A percentile compares a stretch with the other conserved stretches of the same genome.
Evolutionary conservation across 2,329 filamentous ascomycete genomes (phyloP).

Genomic region (Diplocarpon mali): DNA sequence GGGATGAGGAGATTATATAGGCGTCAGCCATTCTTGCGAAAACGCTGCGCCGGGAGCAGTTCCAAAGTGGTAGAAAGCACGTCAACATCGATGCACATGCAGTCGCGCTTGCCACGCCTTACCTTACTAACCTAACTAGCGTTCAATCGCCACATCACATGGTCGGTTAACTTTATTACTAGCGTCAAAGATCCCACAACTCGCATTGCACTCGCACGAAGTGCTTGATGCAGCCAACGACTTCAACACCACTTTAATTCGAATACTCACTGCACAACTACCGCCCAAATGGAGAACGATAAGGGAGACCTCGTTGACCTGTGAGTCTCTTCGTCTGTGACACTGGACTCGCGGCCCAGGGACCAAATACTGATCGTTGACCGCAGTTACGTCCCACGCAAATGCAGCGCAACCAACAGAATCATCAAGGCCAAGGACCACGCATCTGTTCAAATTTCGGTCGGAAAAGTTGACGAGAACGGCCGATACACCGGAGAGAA

Average conservation of each 20-base stretch:
- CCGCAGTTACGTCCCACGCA: conserved; percentile 88
- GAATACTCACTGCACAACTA: conserved; percentile 28
- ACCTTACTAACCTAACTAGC: too few species aligned
- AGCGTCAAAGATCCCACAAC: too few species aligned
- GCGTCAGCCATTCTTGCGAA: conserved; percentile 30
- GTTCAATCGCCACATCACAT: too few species aligned
- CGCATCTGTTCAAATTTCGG: conserved; percentile 91
- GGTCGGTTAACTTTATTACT: too few species aligned
- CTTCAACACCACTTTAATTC: conserved; percentile 8
- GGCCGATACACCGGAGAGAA: conserved; percentile 90
- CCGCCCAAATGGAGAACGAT: conserved; percentile 96
- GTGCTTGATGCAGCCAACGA: too few species aligned
- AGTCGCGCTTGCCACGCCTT: neutral
- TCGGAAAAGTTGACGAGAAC: conserved; percentile 98
- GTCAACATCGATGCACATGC: too few species aligned
- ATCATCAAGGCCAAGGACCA: conserved; percentile 99
- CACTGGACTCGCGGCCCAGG: neutral
- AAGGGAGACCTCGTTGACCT: conserved; percentile 99
- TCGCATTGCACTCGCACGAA: too few species aligned
- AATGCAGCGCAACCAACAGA: conserved; percentile 97
- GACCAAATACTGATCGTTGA: conserved; percentile 9
- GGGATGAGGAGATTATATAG: conserved; percentile 17
- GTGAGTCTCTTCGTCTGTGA: conserved; percentile 43
- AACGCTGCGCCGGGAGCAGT: neutral
- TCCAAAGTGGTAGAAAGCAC: neutral